Percentiles rank a stretch among this genome's conserved stretches.
Evolutionary conservation across 352 stramenopile species (phyloP).

Genomic region (Salisapilia sapeloensis): DNA sequence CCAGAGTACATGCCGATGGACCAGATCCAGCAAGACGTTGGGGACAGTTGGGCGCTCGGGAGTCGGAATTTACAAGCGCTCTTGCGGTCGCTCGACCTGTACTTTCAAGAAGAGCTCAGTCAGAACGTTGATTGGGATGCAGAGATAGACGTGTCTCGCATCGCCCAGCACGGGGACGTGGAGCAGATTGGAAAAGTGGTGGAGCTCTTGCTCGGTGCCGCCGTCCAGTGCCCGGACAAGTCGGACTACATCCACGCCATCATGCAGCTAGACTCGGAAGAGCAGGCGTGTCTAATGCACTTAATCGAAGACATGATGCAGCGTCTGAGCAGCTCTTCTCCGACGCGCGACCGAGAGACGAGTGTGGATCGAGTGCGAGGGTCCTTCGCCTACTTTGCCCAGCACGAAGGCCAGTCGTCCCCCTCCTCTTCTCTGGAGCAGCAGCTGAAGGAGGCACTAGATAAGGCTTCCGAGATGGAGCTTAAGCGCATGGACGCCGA

Average conservation of each 20-base stretch:
- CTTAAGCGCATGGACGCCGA: constrained; percentile 64
- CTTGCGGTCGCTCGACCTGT: constrained; percentile 54
- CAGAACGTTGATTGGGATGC: constrained; percentile 54
- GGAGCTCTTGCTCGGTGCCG: constrained; percentile 57
- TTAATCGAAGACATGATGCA: constrained; percentile 74
- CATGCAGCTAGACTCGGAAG: constrained; percentile 59
- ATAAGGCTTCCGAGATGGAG: constrained; percentile 50
- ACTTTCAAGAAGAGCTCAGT: constrained; percentile 66
- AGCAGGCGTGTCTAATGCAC: constrained; percentile 73
- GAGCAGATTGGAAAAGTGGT: constrained; percentile 52
- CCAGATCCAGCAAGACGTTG: constrained; percentile 40
- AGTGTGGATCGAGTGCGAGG: constrained; percentile 10
- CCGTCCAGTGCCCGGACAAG: constrained; percentile 60
- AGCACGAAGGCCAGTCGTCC: constrained; percentile 15
- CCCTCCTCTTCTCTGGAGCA: constrained; percentile 29
- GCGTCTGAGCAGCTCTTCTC: constrained; percentile 46
- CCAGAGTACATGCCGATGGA: constrained; percentile 63
- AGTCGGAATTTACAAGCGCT: constrained; percentile 71
- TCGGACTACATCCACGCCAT: constrained; percentile 77
- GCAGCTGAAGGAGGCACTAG: constrained; percentile 42
- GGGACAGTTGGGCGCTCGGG: constrained; percentile 55
- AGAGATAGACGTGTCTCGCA: constrained; percentile 40
- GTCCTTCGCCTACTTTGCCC: constrained; percentile 37
- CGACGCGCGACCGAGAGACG: constrained; percentile 8
- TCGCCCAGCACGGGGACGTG: constrained; percentile 53